Conservation (phyloP, 345 rosid genomes). For the Aegle marmelos region DNA sequence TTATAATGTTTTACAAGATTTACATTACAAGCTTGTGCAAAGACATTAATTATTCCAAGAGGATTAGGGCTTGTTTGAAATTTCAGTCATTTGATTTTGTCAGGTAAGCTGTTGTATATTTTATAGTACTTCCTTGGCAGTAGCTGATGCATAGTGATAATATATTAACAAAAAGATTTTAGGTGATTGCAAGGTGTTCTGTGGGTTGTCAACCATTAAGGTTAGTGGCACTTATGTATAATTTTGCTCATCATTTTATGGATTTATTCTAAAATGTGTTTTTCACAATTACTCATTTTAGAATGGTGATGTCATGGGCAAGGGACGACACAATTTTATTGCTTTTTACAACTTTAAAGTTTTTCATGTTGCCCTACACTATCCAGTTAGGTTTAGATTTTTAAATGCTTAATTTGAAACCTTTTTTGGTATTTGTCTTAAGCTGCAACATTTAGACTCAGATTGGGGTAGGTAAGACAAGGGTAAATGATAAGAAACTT, state of each 20-base stretch:
- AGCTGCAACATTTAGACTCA: neutral
- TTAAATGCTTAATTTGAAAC: neutral
- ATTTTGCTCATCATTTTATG: neutral
- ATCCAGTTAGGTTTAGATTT: neutral
- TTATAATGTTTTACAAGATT: neutral
- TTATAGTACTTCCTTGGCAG: neutral
- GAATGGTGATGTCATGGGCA: neutral
- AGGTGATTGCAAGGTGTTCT: slow-evolving; percentile 36
- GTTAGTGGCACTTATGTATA: slow-evolving; percentile 24
- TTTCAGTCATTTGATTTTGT: slow-evolving; percentile 41
- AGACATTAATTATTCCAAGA: slow-evolving; percentile 43
- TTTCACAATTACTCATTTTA: neutral
- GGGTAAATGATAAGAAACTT: neutral
- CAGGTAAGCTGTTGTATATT: slow-evolving; percentile 33
- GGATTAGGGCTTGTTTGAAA: slow-evolving; percentile 36
- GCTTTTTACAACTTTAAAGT: neutral
- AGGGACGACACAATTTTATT: neutral
- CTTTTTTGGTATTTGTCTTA: neutral
- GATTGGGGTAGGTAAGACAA: neutral
- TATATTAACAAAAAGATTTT: neutral
- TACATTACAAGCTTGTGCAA: slow-evolving; percentile 16
- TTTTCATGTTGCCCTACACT: neutral
- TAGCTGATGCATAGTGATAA: neutral
- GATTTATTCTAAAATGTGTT: neutral
- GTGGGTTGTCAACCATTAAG: slow-evolving; percentile 35